Conservation (phyloP, 306 rosid genomes). For the Quercus glauca region DNA sequence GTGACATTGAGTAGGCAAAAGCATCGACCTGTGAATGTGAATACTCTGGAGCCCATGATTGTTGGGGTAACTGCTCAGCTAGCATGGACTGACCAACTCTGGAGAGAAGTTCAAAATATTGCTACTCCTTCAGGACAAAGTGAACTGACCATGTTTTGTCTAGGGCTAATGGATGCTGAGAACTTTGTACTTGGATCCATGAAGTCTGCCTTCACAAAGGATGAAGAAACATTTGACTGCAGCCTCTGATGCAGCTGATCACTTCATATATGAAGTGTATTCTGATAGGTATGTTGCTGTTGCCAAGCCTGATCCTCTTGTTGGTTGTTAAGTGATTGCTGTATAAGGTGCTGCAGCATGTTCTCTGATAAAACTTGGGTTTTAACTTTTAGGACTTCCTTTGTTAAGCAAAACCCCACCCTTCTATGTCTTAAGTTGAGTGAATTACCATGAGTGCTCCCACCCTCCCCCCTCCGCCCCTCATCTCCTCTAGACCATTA, state of each 20-base stretch:
- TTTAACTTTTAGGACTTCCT: too few relatives aligned
- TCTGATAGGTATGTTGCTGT: slow-evolving; percentile 54
- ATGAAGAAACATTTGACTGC: slow-evolving; percentile 55
- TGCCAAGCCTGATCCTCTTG: slow-evolving; percentile 52
- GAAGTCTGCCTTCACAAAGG: slow-evolving; percentile 58
- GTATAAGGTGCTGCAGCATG: slow-evolving; percentile 56
- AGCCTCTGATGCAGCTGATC: slow-evolving; percentile 69
- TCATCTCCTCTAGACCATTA: too few relatives aligned
- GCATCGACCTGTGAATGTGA: slow-evolving; percentile 46
- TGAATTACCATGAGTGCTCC: too few relatives aligned
- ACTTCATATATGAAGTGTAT: slow-evolving; percentile 41
- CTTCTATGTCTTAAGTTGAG: too few relatives aligned
- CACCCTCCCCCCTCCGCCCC: too few relatives aligned
- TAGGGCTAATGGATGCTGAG: slow-evolving; percentile 42
- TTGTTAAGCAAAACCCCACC: too few relatives aligned
- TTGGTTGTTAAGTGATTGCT: slow-evolving; percentile 50
- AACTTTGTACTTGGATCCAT: slow-evolving; percentile 55
- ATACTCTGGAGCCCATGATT: slow-evolving; percentile 55
- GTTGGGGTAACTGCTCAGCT: slow-evolving; percentile 66
- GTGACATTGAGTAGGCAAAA: slow-evolving; percentile 52
- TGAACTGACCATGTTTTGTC: slow-evolving; percentile 55
- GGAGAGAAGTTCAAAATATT: slow-evolving; percentile 52
- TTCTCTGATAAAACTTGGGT: slow-evolving; percentile 48
- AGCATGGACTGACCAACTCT: slow-evolving; percentile 55
- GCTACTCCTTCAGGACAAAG: slow-evolving; percentile 63